Evolutionary conservation across 108 stramenopile species (phyloP).

Genomic region (Asterionellopsis glacialis): DNA sequence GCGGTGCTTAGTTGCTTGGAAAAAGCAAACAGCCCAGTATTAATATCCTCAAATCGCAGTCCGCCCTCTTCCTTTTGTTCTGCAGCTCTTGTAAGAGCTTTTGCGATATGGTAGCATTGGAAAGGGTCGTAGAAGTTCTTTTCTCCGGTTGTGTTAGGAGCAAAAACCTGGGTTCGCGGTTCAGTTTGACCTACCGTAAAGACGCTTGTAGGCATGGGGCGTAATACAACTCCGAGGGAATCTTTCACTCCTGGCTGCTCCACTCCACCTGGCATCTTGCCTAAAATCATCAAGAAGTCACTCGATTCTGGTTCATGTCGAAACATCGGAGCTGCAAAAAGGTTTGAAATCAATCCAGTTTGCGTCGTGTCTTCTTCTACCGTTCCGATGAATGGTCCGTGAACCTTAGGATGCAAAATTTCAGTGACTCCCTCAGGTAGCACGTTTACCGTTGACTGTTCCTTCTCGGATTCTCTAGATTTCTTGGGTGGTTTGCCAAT

Average conservation of each 20-base stretch:
- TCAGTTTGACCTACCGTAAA: slow-evolving; percentile 82
- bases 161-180: slow-evolving; percentile 72
- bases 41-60: slow-evolving; percentile 65
- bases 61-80: slow-evolving; percentile 48
- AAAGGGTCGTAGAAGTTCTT: slow-evolving; percentile 79
- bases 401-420: slow-evolving; percentile 72
- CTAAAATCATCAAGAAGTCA: slow-evolving; percentile 86
- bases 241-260: slow-evolving; percentile 29
- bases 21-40: slow-evolving; percentile 54
- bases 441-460: slow-evolving; percentile 49
- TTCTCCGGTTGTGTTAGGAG: slow-evolving; percentile 73
- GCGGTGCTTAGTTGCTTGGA: slow-evolving; percentile 40
- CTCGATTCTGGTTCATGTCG: slow-evolving; percentile 72
- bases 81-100: slow-evolving; percentile 31
- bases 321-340: slow-evolving; percentile 86
- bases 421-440: slow-evolving; percentile 88
- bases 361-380: slow-evolving; percentile 79
- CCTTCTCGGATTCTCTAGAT: slow-evolving; percentile 45
- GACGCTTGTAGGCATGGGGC: slow-evolving; percentile 68
- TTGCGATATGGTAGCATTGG: slow-evolving; percentile 71
- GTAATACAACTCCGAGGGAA: slow-evolving; percentile 57
- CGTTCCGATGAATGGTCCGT: slow-evolving; percentile 86
- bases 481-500: slow-evolving; percentile 67
- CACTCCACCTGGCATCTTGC: slow-evolving; percentile 40
- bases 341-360: slow-evolving; percentile 71